Percentiles rank a stretch among this genome's conserved stretches.
Conservation (phyloP, 345 rosid species). For the Arabis hirsuta region DNA sequence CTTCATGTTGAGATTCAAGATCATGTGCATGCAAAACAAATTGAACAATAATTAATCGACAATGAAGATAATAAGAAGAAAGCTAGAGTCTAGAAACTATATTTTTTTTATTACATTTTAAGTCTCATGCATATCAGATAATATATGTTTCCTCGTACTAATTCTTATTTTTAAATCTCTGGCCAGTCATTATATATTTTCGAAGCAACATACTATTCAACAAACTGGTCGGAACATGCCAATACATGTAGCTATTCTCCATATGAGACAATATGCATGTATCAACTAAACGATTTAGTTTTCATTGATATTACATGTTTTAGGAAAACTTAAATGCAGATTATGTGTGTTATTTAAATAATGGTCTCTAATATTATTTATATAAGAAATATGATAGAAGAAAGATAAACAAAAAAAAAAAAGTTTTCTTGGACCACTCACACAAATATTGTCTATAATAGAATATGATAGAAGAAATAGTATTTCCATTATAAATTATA, state of each 20-base stretch:
- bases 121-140: neutral
- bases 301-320: too few species aligned
- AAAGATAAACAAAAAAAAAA: neutral
- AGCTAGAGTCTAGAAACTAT: slow-evolving; percentile 13
- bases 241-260: slow-evolving; percentile 23
- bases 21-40: slow-evolving; percentile 12
- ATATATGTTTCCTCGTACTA: slow-evolving; percentile 37
- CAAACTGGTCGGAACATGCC: slow-evolving; percentile 30
- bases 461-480: neutral
- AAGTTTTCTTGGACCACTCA: slow-evolving; percentile 3
- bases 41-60: slow-evolving; percentile 2
- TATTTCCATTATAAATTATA: neutral
- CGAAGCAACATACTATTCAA: neutral
- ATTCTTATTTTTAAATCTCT: neutral
- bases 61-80: slow-evolving; percentile 7
- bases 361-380: neutral
- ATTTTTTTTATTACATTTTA: too few species aligned
- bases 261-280: neutral
- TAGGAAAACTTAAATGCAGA: too few species aligned
- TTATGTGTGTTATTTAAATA: neutral
- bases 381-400: too few species aligned
- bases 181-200: slow-evolving; percentile 3
- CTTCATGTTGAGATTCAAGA: slow-evolving; percentile 15
- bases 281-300: too few species aligned
- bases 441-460: neutral